Evolutionary conservation across 331 rosid genomes (phyloP), one percentile per base, ranked within the genome.

Genomic region (Stylosanthes scabra): DNA sequence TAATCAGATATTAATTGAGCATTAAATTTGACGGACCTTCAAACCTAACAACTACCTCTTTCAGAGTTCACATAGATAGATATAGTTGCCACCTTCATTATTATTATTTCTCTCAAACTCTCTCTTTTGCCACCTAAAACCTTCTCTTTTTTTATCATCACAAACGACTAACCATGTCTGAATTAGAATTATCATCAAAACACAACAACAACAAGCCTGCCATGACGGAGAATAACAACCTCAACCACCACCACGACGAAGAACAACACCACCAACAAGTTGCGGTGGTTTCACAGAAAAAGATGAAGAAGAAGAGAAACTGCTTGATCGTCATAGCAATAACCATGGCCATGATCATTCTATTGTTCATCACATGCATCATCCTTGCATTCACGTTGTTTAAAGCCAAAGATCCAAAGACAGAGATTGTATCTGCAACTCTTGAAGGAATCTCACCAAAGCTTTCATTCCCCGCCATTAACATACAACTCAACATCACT

Each of bases 351-450:
- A 56, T 88, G 0, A 67, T 88, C 27, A 0, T 86, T 0, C 20
- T 85, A 20, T 3, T 91, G 1, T 58, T 69, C 59, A 64, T 68
- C 25, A 75, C 86, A 14, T 69, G 29, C 62, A 68, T 87, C 47
- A 11, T 86, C 47, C 78, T 91, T 0, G 89, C 84, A 44, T 41
- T 88, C 1, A 91, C 94, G 1, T 49, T 91, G 56, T 83, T 88
- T 61, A 91, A 88, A 74, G 1, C 87, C 1, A 88, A 72, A 59
- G 61, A 82, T 1, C 92, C 94, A 37, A 84, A 1, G 5, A 69
- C 83, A 25, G 3, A 65, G 14, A 50, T 91, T 28, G 54, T 84
- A 9, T 78, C 87, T 0, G 83, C 90, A 20, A 5, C 84, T 28
- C 41, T 88, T 5, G 79, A 81, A 1, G 92, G 94, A 6, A 79